These are phyloP conservation scores for thale cress (Arabidopsis thaliana) DNA, from an alignment of 345 rosid genomes.

Conservation along the genomic window DNA sequence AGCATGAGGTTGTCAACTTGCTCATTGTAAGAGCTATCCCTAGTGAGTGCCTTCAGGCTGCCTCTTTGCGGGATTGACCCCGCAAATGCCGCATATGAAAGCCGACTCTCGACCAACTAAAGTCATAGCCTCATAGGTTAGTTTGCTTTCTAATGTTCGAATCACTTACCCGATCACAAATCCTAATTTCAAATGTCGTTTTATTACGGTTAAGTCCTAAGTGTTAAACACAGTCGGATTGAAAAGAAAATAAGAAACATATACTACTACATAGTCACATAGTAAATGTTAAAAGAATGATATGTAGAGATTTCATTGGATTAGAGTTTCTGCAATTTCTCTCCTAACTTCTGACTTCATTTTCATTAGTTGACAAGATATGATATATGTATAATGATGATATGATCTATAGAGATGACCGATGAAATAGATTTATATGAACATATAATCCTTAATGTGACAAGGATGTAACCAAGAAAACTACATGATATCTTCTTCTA, in stretches of 20 bases:
- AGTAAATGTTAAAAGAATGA: not conserved
- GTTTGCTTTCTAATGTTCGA: not conserved
- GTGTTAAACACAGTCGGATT: not conserved
- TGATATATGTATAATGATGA: not conserved
- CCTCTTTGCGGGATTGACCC: no score
- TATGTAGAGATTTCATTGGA: not conserved
- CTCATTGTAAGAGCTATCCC: no score
- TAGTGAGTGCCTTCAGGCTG: no score
- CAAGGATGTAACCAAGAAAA: constrained; percentile 17
- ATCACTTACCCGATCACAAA: not conserved
- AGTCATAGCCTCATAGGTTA: not conserved
- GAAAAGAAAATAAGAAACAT: not conserved
- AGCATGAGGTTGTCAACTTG: not conserved
- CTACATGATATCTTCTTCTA: constrained; percentile 8
- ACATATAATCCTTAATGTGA: constrained; percentile 29
- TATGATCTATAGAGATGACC: constrained; percentile 3
- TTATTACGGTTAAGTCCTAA: not conserved
- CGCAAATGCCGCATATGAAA: no score
- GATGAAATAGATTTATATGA: constrained; percentile 20
- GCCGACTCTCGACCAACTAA: no score
- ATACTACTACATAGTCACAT: no score
- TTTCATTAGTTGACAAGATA: not conserved
- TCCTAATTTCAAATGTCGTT: not conserved
- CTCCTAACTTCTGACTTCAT: not conserved
- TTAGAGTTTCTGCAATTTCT: not conserved